These are phyloP conservation scores for Anthoceros angustus DNA, from an alignment of 225 moss, liverwort and hornwort genomes.

Conservation along the genomic window DNA sequence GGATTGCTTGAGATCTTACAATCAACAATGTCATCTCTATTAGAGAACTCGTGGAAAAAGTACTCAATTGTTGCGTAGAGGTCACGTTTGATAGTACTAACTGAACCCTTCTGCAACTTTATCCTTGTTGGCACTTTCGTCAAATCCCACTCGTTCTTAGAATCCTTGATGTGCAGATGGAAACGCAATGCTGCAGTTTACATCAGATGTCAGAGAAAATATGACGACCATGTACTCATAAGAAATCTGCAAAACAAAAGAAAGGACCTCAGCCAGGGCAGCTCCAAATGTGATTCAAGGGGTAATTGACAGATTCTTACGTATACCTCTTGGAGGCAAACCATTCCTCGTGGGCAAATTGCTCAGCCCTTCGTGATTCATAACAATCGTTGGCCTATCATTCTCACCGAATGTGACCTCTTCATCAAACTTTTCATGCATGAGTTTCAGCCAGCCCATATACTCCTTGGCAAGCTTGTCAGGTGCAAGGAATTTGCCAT, in stretches of 20 bases:
- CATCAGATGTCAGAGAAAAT: neutral
- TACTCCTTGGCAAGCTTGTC: constrained; percentile 13
- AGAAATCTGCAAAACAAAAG: neutral
- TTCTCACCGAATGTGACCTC: constrained; percentile 20
- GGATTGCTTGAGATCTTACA: too few species aligned
- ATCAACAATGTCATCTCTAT: too few species aligned
- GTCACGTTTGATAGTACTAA: constrained; percentile 15
- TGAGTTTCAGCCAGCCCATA: constrained; percentile 4
- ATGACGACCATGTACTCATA: neutral
- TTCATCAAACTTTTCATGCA: constrained; percentile 16
- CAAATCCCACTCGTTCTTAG: constrained; percentile 33
- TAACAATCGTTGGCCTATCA: constrained; percentile 13
- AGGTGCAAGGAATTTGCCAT: constrained; percentile 7
- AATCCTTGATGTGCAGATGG: constrained; percentile 48
- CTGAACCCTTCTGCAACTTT: constrained; percentile 27
- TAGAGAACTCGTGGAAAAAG: constrained; percentile 18
- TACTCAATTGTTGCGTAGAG: constrained; percentile 51
- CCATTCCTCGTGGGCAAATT: constrained; percentile 11
- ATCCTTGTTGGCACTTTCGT: constrained; percentile 25
- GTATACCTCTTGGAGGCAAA: neutral
- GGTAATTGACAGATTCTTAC: neutral
- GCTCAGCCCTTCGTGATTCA: constrained; percentile 12
- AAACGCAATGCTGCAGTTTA: constrained; percentile 28
- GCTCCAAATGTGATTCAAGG: too few species aligned
- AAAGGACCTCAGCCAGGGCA: constrained; percentile 6